Conservation (phyloP, 2,329 filamentous ascomycete species). For the Pezicula neosporulosa region DNA sequence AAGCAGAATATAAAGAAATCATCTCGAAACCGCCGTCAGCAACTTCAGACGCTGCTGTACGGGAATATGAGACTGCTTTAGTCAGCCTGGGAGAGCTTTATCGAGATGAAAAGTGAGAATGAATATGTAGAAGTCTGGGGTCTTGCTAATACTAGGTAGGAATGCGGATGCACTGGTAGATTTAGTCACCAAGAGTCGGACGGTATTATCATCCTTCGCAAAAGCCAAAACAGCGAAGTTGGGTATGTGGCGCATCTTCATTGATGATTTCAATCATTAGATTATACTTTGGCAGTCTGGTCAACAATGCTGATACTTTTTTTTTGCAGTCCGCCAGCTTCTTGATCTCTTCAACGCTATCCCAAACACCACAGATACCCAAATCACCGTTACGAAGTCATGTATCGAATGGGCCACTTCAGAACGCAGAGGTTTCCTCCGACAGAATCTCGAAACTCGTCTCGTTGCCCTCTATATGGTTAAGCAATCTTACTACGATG, state of each 20-base stretch:
- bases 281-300: background rate
- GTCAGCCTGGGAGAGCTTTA: slow-evolving; percentile 90
- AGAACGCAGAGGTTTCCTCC: slow-evolving; percentile 91
- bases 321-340: slow-evolving; percentile 76
- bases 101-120: slow-evolving; percentile 73
- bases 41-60: slow-evolving; percentile 78
- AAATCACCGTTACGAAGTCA: slow-evolving; percentile 94
- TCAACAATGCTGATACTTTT: background rate
- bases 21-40: slow-evolving; percentile 80
- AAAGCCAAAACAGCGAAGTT: slow-evolving; percentile 99
- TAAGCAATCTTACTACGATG: slow-evolving; percentile 96
- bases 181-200: slow-evolving; percentile 84
- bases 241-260: slow-evolving; percentile 53
- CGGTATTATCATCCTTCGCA: slow-evolving; percentile 90
- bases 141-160: slow-evolving; percentile 41
- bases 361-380: slow-evolving; percentile 89
- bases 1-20: slow-evolving; percentile 85
- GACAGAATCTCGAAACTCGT: slow-evolving; percentile 95
- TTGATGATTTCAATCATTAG: background rate
- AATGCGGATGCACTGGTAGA: slow-evolving; percentile 82
- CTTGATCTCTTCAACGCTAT: slow-evolving; percentile 94
- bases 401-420: slow-evolving; percentile 99
- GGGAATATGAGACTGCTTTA: slow-evolving; percentile 88
- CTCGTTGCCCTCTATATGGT: slow-evolving; percentile 93
- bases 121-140: background rate